A percentile compares a stretch with the other conserved stretches of the same genome.
phyloP scores from a whole-genome alignment of 2,329 filamentous ascomycete genomes.

The Penicillium sp. region DNA sequence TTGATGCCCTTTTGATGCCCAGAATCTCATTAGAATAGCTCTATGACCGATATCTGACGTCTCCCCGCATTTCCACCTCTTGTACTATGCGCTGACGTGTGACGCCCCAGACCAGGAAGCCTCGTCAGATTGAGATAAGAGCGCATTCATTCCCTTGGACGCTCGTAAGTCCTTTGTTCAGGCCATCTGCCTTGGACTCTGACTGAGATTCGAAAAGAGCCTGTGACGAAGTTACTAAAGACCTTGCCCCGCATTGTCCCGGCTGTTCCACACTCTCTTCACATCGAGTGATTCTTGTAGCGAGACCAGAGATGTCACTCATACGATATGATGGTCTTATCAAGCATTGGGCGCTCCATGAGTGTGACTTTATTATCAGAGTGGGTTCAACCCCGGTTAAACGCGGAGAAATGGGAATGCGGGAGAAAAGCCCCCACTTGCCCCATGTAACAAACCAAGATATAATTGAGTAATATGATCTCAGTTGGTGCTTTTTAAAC shows the following conservation, averaged over 20 bases:
- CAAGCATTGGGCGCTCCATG: no score
- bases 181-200: background rate
- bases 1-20: no score
- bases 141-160: background rate
- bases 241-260: no score
- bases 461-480: slow-evolving; percentile 6
- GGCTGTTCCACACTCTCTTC: no score
- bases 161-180: background rate
- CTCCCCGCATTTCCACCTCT: background rate
- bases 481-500: background rate
- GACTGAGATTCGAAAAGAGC: background rate
- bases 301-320: no score
- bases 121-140: background rate
- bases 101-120: background rate
- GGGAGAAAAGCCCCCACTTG: slow-evolving; percentile 1
- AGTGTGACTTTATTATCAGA: background rate
- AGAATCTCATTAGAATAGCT: background rate
- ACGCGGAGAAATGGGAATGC: background rate
- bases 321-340: background rate
- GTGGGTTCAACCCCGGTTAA: background rate
- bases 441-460: slow-evolving; percentile 2
- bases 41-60: slow-evolving; percentile 1
- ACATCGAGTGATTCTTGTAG: no score
- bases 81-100: background rate
- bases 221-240: background rate